phyloP scores from a whole-genome alignment of 2,329 filamentous ascomycete genomes.

The Verruconis gallopava region DNA sequence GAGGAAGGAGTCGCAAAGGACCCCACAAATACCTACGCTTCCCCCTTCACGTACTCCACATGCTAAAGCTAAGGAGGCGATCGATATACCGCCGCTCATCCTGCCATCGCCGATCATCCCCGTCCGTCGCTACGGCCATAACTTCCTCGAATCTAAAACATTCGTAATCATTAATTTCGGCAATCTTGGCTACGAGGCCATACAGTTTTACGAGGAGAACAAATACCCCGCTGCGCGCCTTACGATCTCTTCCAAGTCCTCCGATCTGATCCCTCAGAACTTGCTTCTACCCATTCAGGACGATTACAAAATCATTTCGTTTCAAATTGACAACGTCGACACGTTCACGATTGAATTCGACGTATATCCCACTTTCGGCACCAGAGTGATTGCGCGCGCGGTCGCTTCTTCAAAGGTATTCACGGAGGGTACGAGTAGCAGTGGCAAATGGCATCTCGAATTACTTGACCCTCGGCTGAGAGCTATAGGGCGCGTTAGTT shows the following conservation, averaged over 20 bases:
- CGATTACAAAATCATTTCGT: conserved; percentile 83
- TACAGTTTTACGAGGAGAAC: conserved; percentile 92
- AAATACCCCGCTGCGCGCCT: conserved; percentile 91
- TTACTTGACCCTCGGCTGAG: conserved; percentile 85
- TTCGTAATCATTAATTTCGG: conserved; percentile 90
- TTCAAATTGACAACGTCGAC: conserved; percentile 89
- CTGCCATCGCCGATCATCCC: conserved; percentile 94
- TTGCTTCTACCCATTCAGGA: conserved; percentile 92
- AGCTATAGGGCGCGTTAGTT: conserved; percentile 85
- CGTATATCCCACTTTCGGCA: conserved; percentile 93
- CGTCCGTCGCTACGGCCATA: conserved; percentile 86
- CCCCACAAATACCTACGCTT: neutral
- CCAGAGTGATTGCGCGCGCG: conserved; percentile 92
- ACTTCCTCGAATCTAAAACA: conserved; percentile 95
- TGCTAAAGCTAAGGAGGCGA: conserved; percentile 58
- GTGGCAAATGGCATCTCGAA: conserved; percentile 70
- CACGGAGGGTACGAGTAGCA: conserved; percentile 58
- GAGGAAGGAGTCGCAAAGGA: neutral
- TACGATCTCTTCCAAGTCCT: conserved; percentile 92
- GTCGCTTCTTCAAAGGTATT: conserved; percentile 85
- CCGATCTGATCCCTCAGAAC: conserved; percentile 91
- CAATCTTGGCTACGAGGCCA: conserved; percentile 56
- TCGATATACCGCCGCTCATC: conserved; percentile 84
- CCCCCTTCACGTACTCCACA: conserved; percentile 18
- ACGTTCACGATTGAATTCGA: conserved; percentile 94